Evolutionary conservation across 768 basidiomycete species (phyloP), one percentile per base, ranked within the genome.

Genomic region (Boletus reticulatus): DNA sequence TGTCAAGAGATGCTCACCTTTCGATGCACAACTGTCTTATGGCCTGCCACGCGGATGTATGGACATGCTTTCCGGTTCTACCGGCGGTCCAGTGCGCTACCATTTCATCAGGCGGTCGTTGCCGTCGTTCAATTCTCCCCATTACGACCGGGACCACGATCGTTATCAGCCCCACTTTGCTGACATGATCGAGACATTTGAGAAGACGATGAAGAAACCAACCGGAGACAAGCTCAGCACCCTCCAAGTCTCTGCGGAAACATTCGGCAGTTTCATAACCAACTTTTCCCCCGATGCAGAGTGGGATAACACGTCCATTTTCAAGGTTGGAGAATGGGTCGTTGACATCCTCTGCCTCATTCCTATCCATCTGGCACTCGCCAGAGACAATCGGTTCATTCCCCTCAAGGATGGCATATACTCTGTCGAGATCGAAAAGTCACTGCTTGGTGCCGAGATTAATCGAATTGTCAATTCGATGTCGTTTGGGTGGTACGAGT

Each of bases 401-500:
- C 84, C 84, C 1, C 59, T 85, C 2, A 84, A 84, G 56, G 80
- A 86, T 62, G 81, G 81, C 0, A 72, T 84, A 1, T 73, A 70
- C 34, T 84, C 82, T 0, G 53, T 70, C 0, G 75, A 78, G 22
- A 72, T 80, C 19, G 84, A 86, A 56, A 76, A 74, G 50, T 74
- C 78, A 1, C 66, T 86, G 9, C 76, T 85, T 17, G 85, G 84
- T 4, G 85, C 85, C 0, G 81, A 83, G 38, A 78, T 86, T 38
- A 76, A 73, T 48, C 74, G 74, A 20, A 81, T 86, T 20, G 80
- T 84, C 8, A 78, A 85, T 59, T 72, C 66, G 32, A 66, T 86
- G 17, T 78, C 81, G 3, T 76, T 86, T 50, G 84, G 84, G 10
- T 86, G 84, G 84, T 85, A 85, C 44, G 84, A 85, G 60, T 79